phyloP scores from a whole-genome alignment of 108 stramenopile genomes.

The Mediolabrus comicus region DNA sequence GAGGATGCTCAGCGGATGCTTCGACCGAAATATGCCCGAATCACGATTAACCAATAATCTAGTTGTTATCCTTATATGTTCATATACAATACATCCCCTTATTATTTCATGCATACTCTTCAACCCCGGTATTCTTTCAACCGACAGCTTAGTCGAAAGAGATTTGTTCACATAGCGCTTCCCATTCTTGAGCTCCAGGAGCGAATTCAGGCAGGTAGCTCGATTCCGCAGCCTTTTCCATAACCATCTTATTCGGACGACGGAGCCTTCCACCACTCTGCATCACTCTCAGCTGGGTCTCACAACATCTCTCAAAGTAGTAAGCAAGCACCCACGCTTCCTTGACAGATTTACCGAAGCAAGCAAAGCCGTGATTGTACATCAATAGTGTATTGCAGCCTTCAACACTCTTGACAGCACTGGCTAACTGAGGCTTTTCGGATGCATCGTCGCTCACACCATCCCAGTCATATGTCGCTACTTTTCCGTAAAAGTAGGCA shows the following conservation, averaged over 20 bases:
- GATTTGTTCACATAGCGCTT: slow-evolving; percentile 44
- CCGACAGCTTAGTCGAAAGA: not conserved
- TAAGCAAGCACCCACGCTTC: slow-evolving; percentile 71
- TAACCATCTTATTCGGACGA: slow-evolving; percentile 32
- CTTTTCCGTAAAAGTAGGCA: slow-evolving; percentile 54
- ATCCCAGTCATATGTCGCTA: slow-evolving; percentile 58
- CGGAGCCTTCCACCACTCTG: slow-evolving; percentile 54
- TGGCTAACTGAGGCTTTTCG: slow-evolving; percentile 47
- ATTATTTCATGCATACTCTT: too few species aligned
- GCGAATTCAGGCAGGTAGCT: slow-evolving; percentile 50
- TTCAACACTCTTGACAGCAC: slow-evolving; percentile 40
- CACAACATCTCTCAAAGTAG: slow-evolving; percentile 61
- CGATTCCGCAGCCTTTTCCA: slow-evolving; percentile 49
- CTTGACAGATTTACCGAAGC: slow-evolving; percentile 47
- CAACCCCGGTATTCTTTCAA: too few species aligned
- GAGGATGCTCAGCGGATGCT: too few species aligned
- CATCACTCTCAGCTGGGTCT: slow-evolving; percentile 43
- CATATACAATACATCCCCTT: too few species aligned
- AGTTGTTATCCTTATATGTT: too few species aligned
- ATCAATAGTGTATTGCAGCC: slow-evolving; percentile 58
- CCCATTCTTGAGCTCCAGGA: slow-evolving; percentile 68
- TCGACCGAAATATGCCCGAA: too few species aligned
- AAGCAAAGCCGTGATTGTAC: slow-evolving; percentile 63
- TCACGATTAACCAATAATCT: too few species aligned
- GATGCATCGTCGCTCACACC: slow-evolving; percentile 54